Conservation (phyloP, 1,284 basidiomycete genomes). For the Boletellus deceptivus region DNA sequence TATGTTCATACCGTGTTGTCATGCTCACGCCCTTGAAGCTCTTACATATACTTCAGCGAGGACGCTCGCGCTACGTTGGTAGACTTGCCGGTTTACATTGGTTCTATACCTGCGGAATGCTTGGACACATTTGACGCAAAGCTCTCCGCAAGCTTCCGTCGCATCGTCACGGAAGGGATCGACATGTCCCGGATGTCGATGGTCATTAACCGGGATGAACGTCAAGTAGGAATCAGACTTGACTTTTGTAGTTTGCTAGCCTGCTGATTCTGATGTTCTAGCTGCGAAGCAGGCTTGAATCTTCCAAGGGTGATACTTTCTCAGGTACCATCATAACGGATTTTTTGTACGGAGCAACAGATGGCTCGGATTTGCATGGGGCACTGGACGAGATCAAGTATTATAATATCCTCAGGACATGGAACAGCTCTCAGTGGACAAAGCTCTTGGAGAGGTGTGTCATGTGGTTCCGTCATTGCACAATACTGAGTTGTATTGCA, state of each 20-base stretch:
- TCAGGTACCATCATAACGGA: conserved; percentile 76
- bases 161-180: conserved; percentile 75
- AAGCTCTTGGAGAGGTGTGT: conserved; percentile 75
- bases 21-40: conserved; percentile 41
- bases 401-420: conserved; percentile 65
- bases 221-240: conserved; percentile 55
- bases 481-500: conserved; percentile 9
- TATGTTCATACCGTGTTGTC: conserved; percentile 16
- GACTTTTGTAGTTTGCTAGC: not conserved
- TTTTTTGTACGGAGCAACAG: conserved; percentile 83
- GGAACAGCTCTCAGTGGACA: conserved; percentile 80
- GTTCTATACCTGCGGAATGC: conserved; percentile 82
- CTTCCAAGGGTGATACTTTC: conserved; percentile 74
- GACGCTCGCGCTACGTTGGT: conserved; percentile 75
- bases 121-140: conserved; percentile 72
- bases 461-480: not conserved
- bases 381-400: conserved; percentile 81
- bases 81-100: conserved; percentile 77
- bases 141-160: conserved; percentile 69
- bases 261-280: conserved; percentile 28
- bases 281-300: conserved; percentile 75
- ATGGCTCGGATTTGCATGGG: conserved; percentile 77
- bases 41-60: conserved; percentile 84
- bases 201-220: conserved; percentile 85
- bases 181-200: conserved; percentile 92